Evolutionary conservation across 306 rosid genomes (phyloP), one percentile per base, ranked within the genome.

Genomic region (Prosopis cineraria): DNA sequence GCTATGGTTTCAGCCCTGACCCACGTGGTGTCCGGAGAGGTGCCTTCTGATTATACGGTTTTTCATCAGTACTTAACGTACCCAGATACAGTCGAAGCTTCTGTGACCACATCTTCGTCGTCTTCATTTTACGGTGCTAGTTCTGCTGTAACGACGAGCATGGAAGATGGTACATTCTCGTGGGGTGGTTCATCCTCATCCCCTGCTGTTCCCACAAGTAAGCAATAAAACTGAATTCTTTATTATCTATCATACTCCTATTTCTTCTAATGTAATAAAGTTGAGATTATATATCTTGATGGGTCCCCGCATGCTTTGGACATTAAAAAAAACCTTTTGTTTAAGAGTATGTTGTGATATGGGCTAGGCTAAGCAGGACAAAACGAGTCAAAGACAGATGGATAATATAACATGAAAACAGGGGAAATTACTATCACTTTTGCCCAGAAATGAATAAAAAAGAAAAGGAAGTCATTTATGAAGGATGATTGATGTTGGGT

Each of bases 1-100:
- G 87, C 73, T 3, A 87, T 89, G 81, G 84, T 89, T 1, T 82
- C 87, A 0, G 87, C 90, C 56, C 45, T 89, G 64, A 83, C 88
- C 0, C 82, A 65, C 9, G 91, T 89, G 0, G 82, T 82, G 0
- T 34, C 81, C 3, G 91, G 89, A 25, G 79, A 78, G 1, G 68
- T 56, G 1, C 80, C 82, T 3, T 22, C 0, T 16, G 27, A 2
- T 11, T 1, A 8, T 33, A 52, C 13, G 40, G 36, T 55, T 66
- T 67, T 13, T 58, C 36, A 33, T 60, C 73, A n/a, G 47, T 70
- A 16, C 14, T n/a, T 43, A 12, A 20, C 63, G 29, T 39, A 64
- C 4, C 37, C 65, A 0, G 56, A 16, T 27, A 75, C 31, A 36
- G 8, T n/a, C 7, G 74, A 7, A 64, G 33, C 10, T 72, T 85